These are phyloP conservation scores for Kwoniella sp. DNA, from an alignment of 768 basidiomycete species.

Conservation along the genomic window DNA sequence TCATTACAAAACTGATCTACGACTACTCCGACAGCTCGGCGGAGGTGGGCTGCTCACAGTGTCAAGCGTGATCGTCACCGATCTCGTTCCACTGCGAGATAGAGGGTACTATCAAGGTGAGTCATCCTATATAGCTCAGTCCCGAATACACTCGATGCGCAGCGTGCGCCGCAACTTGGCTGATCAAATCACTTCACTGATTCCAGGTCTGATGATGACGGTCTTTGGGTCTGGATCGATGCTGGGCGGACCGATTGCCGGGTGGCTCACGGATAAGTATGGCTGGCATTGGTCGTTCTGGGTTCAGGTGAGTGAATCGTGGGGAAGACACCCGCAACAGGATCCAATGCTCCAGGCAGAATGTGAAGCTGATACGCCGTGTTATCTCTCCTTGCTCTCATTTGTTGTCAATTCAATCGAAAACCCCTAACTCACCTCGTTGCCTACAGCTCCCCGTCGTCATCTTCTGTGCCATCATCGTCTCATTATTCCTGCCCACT, in stretches of 20 bases:
- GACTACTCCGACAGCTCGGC: slow-evolving; percentile 34
- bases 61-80: slow-evolving; percentile 52
- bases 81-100: slow-evolving; percentile 51
- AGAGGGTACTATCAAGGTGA: slow-evolving; percentile 54
- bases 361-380: not conserved
- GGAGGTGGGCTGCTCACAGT: slow-evolving; percentile 54
- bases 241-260: slow-evolving; percentile 51
- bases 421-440: not conserved
- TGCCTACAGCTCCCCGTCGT: slow-evolving; percentile 45
- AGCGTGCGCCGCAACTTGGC: not conserved
- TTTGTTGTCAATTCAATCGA: not conserved
- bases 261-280: slow-evolving; percentile 50
- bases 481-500: slow-evolving; percentile 42
- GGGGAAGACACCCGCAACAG: not conserved
- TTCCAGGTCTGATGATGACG: slow-evolving; percentile 55
- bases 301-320: slow-evolving; percentile 41
- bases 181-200: too few species aligned
- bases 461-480: slow-evolving; percentile 42
- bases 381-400: too few species aligned
- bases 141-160: not conserved
- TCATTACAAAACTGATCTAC: not conserved
- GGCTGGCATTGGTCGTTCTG: slow-evolving; percentile 53
- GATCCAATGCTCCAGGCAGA: too few species aligned
- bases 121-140: too few species aligned
- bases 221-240: slow-evolving; percentile 53